phyloP scores from a whole-genome alignment of 495 filamentous ascomycete species.

The Aspergillus cavernicola region DNA sequence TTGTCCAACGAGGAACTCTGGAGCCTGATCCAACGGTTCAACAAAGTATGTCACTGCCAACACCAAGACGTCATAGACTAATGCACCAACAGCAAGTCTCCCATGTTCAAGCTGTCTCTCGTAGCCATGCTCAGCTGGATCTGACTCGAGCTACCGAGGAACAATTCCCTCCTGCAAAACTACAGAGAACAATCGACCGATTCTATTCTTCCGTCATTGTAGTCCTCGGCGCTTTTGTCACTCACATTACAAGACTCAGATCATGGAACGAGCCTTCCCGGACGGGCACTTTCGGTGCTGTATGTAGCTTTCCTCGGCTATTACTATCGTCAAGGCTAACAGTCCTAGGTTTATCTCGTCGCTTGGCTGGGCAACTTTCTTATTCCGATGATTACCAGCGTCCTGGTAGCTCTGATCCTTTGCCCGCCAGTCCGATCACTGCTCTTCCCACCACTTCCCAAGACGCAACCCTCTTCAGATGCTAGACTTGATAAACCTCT shows the following conservation, averaged over 20 bases:
- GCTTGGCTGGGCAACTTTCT: conserved; percentile 74
- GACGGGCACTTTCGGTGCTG: conserved; percentile 63
- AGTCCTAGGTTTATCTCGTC: conserved; percentile 57
- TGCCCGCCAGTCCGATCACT: neutral
- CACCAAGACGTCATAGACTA: neutral
- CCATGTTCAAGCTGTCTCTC: conserved; percentile 67
- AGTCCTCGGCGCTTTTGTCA: conserved; percentile 57
- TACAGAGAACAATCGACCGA: conserved; percentile 72
- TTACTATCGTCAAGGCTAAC: neutral
- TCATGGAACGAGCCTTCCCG: conserved; percentile 76
- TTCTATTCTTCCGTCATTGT: conserved; percentile 80
- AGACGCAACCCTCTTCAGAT: neutral
- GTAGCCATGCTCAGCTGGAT: conserved; percentile 56
- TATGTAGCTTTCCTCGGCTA: conserved; percentile 41
- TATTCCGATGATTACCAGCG: conserved; percentile 51
- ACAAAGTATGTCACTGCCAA: conserved; percentile 52
- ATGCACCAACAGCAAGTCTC: conserved; percentile 63
- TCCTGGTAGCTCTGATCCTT: conserved; percentile 63
- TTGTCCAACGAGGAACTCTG: conserved; percentile 85
- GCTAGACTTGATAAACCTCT: too few species aligned
- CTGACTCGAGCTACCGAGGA: conserved; percentile 78
- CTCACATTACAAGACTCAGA: conserved; percentile 71
- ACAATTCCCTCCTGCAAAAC: conserved; percentile 82
- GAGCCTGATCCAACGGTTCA: conserved; percentile 71
- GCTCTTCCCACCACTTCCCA: neutral